A percentile compares a stretch with the other conserved stretches of the same genome.
These are phyloP conservation scores for Miamiensis avidus DNA, from an alignment of 169 alveolate species.

Conservation along the genomic window DNA sequence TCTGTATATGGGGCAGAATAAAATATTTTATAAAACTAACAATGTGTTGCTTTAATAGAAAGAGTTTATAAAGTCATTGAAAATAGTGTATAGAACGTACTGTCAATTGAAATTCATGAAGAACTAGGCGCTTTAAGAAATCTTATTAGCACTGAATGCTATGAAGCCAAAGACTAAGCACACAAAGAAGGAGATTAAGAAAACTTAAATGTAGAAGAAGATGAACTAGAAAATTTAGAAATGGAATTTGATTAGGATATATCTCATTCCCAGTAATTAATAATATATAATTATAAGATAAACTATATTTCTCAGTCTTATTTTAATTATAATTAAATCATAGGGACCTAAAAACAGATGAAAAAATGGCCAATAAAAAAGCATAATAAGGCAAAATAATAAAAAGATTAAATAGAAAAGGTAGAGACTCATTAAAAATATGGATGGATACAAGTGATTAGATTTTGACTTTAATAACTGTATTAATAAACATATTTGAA, in stretches of 20 bases:
- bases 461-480: slow-evolving; percentile 13
- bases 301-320: not conserved
- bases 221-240: slow-evolving; percentile 3
- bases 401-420: slow-evolving; percentile 4
- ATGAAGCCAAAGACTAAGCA: not conserved
- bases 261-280: not conserved
- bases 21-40: not conserved
- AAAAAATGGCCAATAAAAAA: not conserved
- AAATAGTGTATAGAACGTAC: not conserved
- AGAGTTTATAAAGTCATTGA: not conserved
- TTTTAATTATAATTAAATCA: no score
- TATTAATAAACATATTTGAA: slow-evolving; percentile 20
- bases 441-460: slow-evolving; percentile 17
- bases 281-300: no score
- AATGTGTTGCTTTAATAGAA: slow-evolving; percentile 16
- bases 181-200: not conserved
- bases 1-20: not conserved
- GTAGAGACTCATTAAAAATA: slow-evolving; percentile 18
- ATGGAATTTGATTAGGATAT: not conserved
- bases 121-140: not conserved
- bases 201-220: not conserved
- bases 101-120: not conserved
- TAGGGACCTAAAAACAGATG: not conserved
- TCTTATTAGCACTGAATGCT: not conserved
- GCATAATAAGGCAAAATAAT: not conserved